These are phyloP conservation scores for Lodderomyces metapsilosis DNA, from an alignment of 1,139 yeast genomes.

Conservation along the genomic window DNA sequence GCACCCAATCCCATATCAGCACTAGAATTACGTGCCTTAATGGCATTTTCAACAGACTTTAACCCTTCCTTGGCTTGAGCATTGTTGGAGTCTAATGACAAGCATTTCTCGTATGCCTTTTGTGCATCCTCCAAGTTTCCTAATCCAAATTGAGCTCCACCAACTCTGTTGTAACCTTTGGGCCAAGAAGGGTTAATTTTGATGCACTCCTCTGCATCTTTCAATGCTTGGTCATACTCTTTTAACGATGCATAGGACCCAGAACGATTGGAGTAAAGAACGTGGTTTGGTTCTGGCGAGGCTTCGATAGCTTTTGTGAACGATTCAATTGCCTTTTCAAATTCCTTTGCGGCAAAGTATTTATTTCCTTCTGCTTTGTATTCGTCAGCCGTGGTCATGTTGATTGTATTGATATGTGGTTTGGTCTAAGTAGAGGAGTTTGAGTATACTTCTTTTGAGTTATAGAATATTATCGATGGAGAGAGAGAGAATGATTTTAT, in stretches of 20 bases:
- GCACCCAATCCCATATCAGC: constrained; percentile 70
- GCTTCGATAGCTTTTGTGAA: constrained; percentile 87
- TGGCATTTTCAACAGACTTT: constrained; percentile 61
- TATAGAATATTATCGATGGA: too few species aligned
- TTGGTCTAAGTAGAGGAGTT: too few species aligned
- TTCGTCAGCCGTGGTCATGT: constrained; percentile 62
- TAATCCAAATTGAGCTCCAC: constrained; percentile 87
- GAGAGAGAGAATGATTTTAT: too few species aligned
- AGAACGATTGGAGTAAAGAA: constrained; percentile 89
- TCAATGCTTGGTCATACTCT: constrained; percentile 68
- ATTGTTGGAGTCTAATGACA: constrained; percentile 77
- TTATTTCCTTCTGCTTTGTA: constrained; percentile 85
- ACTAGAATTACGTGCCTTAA: constrained; percentile 37
- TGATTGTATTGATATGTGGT: background rate
- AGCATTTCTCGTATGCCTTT: constrained; percentile 71
- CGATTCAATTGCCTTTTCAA: constrained; percentile 70
- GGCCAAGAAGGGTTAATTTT: constrained; percentile 85
- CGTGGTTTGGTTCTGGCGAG: constrained; percentile 83
- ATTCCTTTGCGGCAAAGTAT: constrained; percentile 86
- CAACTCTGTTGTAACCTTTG: constrained; percentile 91
- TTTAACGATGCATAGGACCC: constrained; percentile 84
- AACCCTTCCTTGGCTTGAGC: constrained; percentile 88
- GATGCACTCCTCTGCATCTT: constrained; percentile 82
- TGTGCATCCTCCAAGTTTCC: constrained; percentile 73
- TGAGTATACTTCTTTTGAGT: too few species aligned